phyloP scores from a whole-genome alignment of 441 rosid species.

The Daphne laureola region DNA sequence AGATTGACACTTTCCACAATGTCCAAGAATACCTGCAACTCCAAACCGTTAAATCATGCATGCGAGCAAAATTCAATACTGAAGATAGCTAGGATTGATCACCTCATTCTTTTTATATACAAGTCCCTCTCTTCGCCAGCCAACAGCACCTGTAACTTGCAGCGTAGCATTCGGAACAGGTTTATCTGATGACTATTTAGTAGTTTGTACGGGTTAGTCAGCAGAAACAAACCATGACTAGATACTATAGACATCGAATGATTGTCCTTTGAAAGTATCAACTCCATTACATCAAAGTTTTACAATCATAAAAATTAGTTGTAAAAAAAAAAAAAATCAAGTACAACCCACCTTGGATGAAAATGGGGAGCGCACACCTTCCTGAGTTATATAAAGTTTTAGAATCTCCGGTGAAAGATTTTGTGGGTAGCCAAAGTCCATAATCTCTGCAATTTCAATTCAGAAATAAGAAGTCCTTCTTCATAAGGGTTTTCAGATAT shows the following conservation, averaged over 20 bases:
- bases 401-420: slow-evolving; percentile 97
- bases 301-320: background rate
- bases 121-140: slow-evolving; percentile 99
- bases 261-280: background rate
- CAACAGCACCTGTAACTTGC: slow-evolving; percentile 99
- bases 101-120: slow-evolving; percentile 96
- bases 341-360: slow-evolving; percentile 72
- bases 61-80: slow-evolving; percentile 3
- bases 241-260: slow-evolving; percentile 6
- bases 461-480: slow-evolving; percentile 12
- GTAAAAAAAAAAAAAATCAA: background rate
- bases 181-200: slow-evolving; percentile 67
- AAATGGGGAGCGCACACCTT: slow-evolving; percentile 97
- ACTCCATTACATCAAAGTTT: background rate
- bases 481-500: slow-evolving; percentile 1
- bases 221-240: slow-evolving; percentile 2
- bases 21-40: slow-evolving; percentile 81
- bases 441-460: slow-evolving; percentile 60
- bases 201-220: background rate
- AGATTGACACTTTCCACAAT: slow-evolving; percentile 97
- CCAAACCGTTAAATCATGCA: slow-evolving; percentile 15
- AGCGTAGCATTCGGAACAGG: slow-evolving; percentile 97
- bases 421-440: slow-evolving; percentile 99
- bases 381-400: slow-evolving; percentile 95
- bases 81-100: slow-evolving; percentile 14